A percentile compares a stretch with the other conserved stretches of the same genome.
phyloP scores from a whole-genome alignment of 495 filamentous ascomycete species.

The Penicillium alfredii region DNA sequence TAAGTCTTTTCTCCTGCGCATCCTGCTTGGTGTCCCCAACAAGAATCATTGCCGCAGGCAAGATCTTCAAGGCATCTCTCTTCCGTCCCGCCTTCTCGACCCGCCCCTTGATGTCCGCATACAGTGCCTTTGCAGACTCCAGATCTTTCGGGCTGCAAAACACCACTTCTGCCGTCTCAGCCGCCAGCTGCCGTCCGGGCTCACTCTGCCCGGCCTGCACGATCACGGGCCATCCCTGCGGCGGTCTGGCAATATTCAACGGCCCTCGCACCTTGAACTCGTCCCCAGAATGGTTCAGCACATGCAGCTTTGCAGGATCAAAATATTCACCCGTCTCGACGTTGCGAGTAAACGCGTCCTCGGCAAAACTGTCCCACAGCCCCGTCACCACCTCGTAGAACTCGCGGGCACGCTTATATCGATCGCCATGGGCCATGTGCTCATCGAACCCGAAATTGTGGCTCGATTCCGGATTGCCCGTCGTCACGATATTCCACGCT shows the following conservation, averaged over 20 bases:
- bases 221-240: constrained; percentile 53
- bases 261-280: constrained; percentile 43
- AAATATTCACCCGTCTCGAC: constrained; percentile 43
- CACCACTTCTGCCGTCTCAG: constrained; percentile 50
- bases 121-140: constrained; percentile 43
- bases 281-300: constrained; percentile 45
- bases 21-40: constrained; percentile 40
- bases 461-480: constrained; percentile 32
- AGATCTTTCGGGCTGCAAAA: constrained; percentile 42
- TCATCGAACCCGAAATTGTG: constrained; percentile 34
- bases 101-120: constrained; percentile 47
- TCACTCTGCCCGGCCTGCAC: constrained; percentile 52
- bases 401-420: constrained; percentile 36
- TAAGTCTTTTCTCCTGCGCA: constrained; percentile 42
- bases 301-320: constrained; percentile 44
- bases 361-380: constrained; percentile 50
- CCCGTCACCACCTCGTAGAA: constrained; percentile 37
- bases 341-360: constrained; percentile 48
- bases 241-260: constrained; percentile 48
- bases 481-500: constrained; percentile 39
- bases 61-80: constrained; percentile 43
- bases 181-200: constrained; percentile 47
- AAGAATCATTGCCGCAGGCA: constrained; percentile 47
- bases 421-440: constrained; percentile 30
- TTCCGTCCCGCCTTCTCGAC: constrained; percentile 38